Percentiles rank a stretch among this genome's conserved stretches.
Conservation (phyloP, 75 land plant species). For the Chamaecyparis obtusa region DNA sequence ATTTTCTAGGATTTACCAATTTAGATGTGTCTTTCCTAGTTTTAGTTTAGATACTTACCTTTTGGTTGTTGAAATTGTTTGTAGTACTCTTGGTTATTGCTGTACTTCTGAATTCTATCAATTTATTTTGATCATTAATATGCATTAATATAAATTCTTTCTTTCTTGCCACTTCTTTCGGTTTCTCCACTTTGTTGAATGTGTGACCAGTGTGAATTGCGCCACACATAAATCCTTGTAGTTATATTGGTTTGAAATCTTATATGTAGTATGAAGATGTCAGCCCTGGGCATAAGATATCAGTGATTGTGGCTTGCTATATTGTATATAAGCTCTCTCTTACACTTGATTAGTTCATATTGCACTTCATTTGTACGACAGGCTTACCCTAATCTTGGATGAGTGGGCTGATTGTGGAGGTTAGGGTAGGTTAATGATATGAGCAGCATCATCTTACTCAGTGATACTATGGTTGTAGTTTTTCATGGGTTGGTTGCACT, state of each 20-base stretch:
- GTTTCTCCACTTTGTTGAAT: background rate
- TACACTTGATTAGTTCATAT: background rate
- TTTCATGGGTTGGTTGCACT: background rate
- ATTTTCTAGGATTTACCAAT: background rate
- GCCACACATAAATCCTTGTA: background rate
- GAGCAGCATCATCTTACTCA: background rate
- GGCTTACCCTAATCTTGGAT: background rate
- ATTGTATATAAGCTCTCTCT: background rate
- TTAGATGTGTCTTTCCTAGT: background rate
- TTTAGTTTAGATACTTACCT: background rate
- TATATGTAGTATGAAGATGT: background rate
- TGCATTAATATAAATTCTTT: background rate
- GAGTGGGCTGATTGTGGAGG: background rate
- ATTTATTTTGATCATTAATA: background rate
- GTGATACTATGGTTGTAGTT: background rate
- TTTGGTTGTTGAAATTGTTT: background rate
- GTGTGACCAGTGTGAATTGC: background rate
- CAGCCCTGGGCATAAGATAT: background rate
- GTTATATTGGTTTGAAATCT: background rate
- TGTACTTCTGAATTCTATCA: background rate
- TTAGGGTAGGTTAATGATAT: background rate
- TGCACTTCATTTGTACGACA: background rate
- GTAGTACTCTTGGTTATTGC: background rate
- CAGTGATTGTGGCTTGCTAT: background rate
- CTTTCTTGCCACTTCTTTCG: background rate